A percentile compares a stretch with the other conserved stretches of the same genome.
Conservation (phyloP, 2,329 filamentous ascomycete species). For the Dactylellina parvicollis region DNA sequence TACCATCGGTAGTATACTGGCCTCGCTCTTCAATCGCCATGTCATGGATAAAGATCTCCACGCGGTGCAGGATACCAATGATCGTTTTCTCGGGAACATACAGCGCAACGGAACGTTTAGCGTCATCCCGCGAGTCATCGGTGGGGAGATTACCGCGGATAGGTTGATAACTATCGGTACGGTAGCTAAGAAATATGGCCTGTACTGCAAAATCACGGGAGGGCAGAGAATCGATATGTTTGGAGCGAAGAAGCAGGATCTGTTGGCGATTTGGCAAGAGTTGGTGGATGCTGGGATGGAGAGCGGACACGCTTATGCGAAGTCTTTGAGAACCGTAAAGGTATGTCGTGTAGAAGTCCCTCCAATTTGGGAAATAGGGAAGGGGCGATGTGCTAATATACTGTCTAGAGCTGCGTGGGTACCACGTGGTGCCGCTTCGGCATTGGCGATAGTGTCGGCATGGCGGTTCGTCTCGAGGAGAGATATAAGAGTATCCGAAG, state of each 20-base stretch:
- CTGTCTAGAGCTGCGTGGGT: conserved; percentile 77
- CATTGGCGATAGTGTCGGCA: conserved; percentile 87
- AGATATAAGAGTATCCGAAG: conserved; percentile 90
- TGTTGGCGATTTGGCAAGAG: conserved; percentile 81
- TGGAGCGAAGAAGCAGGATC: conserved; percentile 85
- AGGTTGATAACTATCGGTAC: conserved; percentile 84
- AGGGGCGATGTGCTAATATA: neutral
- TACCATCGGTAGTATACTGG: conserved; percentile 79
- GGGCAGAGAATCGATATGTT: conserved; percentile 94
- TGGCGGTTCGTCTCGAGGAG: conserved; percentile 87
- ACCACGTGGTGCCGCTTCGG: conserved; percentile 92
- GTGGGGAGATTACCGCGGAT: conserved; percentile 86
- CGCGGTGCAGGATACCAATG: conserved; percentile 89
- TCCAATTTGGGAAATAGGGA: conserved; percentile 8
- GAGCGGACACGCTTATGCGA: conserved; percentile 89
- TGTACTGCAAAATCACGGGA: conserved; percentile 93
- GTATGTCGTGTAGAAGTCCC: conserved; percentile 19
- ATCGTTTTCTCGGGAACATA: conserved; percentile 86
- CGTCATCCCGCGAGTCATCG: conserved; percentile 82
- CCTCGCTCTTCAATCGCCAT: conserved; percentile 84
- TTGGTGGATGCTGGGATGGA: conserved; percentile 88
- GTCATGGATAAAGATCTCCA: conserved; percentile 76
- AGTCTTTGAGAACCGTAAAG: conserved; percentile 87
- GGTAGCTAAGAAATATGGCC: conserved; percentile 81
- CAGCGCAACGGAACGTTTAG: conserved; percentile 92